Base-by-base conservation (phyloP, 805 yeast genomes). In the Barnettozyma botsteinii region DNA sequence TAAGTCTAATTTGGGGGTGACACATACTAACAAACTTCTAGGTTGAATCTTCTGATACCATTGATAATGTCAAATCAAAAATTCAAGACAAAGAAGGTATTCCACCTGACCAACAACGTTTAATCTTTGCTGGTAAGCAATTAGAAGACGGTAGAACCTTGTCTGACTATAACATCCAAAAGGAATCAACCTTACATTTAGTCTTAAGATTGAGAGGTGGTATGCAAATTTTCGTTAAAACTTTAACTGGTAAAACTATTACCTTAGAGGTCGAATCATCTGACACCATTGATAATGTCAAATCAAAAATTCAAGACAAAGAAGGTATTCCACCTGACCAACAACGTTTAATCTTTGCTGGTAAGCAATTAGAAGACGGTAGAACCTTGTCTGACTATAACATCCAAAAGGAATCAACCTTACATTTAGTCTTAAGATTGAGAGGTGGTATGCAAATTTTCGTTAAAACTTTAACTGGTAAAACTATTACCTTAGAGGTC, bases 51-150 rank as follows among this genome's bases (percentile, higher is more conserved):
- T 85, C 95, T 34, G 96, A 87, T 73, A 86, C 96, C 44, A 86
- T 88, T 60, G 96, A 87, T 71, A 85, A 85, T 53, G 96, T 88
- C 62, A 87, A 85, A 71, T 74, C 89, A 14, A 88, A 88, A 81
- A 88, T 88, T 69, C 95, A 87, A 74, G 95, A 89, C 79, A 88
- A 89, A 79, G 97, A 89, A 72, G 97, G 97, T 66, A 89, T 89
- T 58, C 97, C 97, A 69, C 97, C 97, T 63, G 97, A 89, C 73
- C 97, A 91, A 72, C 95, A 87, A 71, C 80, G 95, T 72, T 73
- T 86, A 59, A 86, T 86, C 69, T 86, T 86, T 60, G 96, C 95
- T 56, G 95, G 95, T 75, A 86, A 86, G 74, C 96, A 86, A 69
- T 73, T 86, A 56, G 96, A 86, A 71, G 96, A 86, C 57, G 96